Base-by-base conservation (phyloP, 2,329 filamentous ascomycete species). In the Pseudogymnoascus sp. region DNA sequence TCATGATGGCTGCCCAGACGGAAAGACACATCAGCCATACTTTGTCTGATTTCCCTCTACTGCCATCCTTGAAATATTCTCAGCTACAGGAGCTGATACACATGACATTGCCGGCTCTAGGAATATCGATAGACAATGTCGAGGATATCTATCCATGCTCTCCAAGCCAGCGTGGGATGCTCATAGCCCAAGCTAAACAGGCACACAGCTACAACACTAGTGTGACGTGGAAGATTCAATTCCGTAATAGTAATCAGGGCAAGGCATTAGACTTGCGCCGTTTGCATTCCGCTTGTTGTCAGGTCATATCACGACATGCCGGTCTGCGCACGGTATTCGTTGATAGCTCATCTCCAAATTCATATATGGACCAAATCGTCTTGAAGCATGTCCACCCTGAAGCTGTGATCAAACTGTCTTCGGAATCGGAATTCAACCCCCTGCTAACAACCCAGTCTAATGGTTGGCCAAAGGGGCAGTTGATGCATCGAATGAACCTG, bases 301-400 rank as follows among this genome's bases (percentile, higher is more conserved):
- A 38, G 6, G 67, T 72, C 9, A 66, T 69, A 6, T 42, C 64
- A 2, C 68, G 67, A 61, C 70, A 72, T 33, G 65, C 70, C 3
- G 65, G 71, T 21, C 66, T 72, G 6, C 67, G 70, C 25, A 71
- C 70, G 33, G 62, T 71, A 12, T 72, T 72, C 41, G 61, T 69
- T 21, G 66, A 70, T 10, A 66, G 65, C 15, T 55, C 68, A 55
- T 61, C 61, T 60, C 39, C 60, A 10, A 9, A 44, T 29, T 58
- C 36, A 12, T 21, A 31, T 3, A 68, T 64, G 41, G 69, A 69
- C 21, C 70, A 72, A 48, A 64, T 72, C 13, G 69, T 72, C 5
- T 35, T 72, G 44, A 27, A 33, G 44, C 5, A 55, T 29, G 25
- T 42, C 13, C 21, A 36, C 17, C 27, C 29, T n/a, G 27, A 39